These are phyloP conservation scores for Keithomyces neogunnii DNA, from an alignment of 2,329 filamentous ascomycete species.

Conservation along the genomic window DNA sequence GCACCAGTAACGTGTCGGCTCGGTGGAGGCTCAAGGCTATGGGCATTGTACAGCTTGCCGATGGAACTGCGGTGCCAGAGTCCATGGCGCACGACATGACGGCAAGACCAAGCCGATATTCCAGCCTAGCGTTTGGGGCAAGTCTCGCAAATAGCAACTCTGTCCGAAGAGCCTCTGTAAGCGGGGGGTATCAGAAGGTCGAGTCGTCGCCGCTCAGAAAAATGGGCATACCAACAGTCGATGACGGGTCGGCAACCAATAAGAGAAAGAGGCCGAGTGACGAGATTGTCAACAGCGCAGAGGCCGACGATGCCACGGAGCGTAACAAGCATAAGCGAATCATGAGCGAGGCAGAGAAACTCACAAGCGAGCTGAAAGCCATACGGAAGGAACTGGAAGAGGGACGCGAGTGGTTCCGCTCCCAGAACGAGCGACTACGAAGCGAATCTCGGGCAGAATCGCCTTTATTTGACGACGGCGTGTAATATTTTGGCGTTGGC, in stretches of 20 bases:
- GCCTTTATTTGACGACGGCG: constrained; percentile 24
- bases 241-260: constrained; percentile 10
- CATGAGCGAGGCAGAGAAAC: constrained; percentile 32
- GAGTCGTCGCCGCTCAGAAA: constrained; percentile 1
- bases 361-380: constrained; percentile 31
- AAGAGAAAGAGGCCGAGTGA: constrained; percentile 24
- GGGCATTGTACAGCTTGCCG: constrained; percentile 43
- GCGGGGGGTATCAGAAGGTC: not conserved
- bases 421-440: constrained; percentile 34
- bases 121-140: constrained; percentile 1
- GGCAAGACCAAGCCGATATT: not conserved
- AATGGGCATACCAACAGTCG: constrained; percentile 3
- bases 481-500: constrained; percentile 12
- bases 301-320: constrained; percentile 9
- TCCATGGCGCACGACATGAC: constrained; percentile 36
- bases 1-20: constrained; percentile 30
- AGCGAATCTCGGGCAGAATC: constrained; percentile 25
- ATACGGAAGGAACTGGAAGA: constrained; percentile 37
- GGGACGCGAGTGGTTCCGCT: constrained; percentile 36
- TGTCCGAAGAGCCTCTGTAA: constrained; percentile 3
- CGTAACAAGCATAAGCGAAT: constrained; percentile 28
- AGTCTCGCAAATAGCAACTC: not conserved
- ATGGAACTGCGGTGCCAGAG: constrained; percentile 46
- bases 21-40: constrained; percentile 40
- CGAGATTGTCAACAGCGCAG: constrained; percentile 16